These are phyloP conservation scores for Ogataea saltuana DNA, from an alignment of 805 yeast species.

Conservation along the genomic window DNA sequence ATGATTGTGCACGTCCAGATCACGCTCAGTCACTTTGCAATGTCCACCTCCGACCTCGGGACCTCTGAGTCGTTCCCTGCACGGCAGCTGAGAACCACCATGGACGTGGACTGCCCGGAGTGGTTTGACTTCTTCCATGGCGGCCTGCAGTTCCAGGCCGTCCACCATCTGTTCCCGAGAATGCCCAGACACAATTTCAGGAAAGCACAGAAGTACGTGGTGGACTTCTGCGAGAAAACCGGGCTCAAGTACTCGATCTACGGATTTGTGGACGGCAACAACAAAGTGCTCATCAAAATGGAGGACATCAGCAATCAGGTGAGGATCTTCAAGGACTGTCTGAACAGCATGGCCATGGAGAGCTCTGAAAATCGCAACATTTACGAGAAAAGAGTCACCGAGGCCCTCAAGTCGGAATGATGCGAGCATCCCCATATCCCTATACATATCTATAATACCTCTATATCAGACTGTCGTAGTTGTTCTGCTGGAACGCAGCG, in stretches of 20 bases:
- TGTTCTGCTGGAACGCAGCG: no score
- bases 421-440: neutral
- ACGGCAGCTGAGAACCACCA: slow-evolving; percentile 83
- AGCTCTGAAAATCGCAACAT: slow-evolving; percentile 33
- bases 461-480: slow-evolving; percentile 14
- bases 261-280: slow-evolving; percentile 80
- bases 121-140: slow-evolving; percentile 93
- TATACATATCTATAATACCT: neutral
- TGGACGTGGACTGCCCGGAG: slow-evolving; percentile 93
- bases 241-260: slow-evolving; percentile 82
- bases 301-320: slow-evolving; percentile 82
- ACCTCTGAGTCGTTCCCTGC: slow-evolving; percentile 75
- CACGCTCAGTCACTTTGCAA: slow-evolving; percentile 86
- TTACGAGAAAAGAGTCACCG: slow-evolving; percentile 33
- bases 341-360: slow-evolving; percentile 61
- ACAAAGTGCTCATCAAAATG: slow-evolving; percentile 64
- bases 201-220: slow-evolving; percentile 67
- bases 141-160: slow-evolving; percentile 88
- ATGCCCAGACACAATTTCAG: slow-evolving; percentile 87
- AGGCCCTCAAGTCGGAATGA: slow-evolving; percentile 9
- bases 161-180: slow-evolving; percentile 88
- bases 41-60: slow-evolving; percentile 89
- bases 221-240: slow-evolving; percentile 71
- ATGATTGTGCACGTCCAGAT: slow-evolving; percentile 95
- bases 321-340: slow-evolving; percentile 69